These are phyloP conservation scores for Thielaviopsis populi DNA, from an alignment of 2,329 filamentous ascomycete genomes.

Conservation along the genomic window DNA sequence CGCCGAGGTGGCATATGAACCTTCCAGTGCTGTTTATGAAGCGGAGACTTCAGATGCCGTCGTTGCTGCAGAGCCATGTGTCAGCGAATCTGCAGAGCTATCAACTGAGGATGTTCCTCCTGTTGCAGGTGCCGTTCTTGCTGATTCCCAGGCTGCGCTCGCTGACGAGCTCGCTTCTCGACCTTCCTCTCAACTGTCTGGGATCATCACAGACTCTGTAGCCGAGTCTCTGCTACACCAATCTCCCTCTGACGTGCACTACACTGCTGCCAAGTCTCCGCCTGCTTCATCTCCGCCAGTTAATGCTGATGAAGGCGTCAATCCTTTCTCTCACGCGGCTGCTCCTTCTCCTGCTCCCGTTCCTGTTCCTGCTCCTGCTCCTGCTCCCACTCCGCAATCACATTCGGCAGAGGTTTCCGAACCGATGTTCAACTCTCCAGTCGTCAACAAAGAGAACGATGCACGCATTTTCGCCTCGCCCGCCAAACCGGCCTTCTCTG, in stretches of 20 bases:
- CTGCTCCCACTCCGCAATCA: background rate
- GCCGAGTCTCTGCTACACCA: background rate
- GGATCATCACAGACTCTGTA: background rate
- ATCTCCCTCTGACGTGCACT: background rate
- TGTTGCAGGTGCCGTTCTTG: background rate
- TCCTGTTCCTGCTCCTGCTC: background rate
- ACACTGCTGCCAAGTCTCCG: background rate
- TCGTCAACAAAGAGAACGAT: background rate
- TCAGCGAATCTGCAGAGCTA: background rate
- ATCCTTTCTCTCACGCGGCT: background rate
- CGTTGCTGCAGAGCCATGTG: background rate
- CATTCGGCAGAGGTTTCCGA: background rate
- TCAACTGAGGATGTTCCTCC: background rate
- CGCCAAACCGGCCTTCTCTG: background rate
- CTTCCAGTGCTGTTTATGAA: background rate
- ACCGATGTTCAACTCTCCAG: slow-evolving; percentile 3
- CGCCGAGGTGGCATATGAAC: background rate
- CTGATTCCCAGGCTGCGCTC: background rate
- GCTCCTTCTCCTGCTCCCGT: background rate
- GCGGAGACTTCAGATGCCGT: background rate
- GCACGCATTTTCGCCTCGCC: background rate
- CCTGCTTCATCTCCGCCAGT: background rate
- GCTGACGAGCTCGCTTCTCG: background rate
- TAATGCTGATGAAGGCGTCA: background rate
- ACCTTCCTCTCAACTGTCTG: background rate